A percentile compares a stretch with the other conserved stretches of the same genome.
These are phyloP conservation scores for Malus domestica DNA, from an alignment of 306 rosid species.

Conservation along the genomic window DNA sequence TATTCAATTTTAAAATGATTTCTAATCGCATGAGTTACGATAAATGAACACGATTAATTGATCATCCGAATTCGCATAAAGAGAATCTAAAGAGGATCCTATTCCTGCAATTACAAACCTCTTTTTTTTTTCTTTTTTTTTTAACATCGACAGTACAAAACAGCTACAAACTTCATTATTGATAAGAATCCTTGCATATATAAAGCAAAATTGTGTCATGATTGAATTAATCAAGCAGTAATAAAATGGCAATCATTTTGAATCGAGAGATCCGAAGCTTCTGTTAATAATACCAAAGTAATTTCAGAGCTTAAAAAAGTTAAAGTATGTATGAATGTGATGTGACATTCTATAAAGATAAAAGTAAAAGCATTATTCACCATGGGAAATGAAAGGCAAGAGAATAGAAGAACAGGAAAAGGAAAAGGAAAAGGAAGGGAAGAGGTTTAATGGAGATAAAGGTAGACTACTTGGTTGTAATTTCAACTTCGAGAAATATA, in stretches of 20 bases:
- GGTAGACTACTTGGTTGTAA: no score
- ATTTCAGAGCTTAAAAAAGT: not conserved
- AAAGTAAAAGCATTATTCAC: not conserved
- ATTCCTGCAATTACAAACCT: no score
- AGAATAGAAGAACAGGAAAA: not conserved
- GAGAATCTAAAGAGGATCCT: rapidly evolving
- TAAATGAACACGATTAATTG: no score
- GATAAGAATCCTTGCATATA: not conserved
- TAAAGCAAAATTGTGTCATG: not conserved
- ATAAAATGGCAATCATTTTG: not conserved
- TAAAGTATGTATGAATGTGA: not conserved
- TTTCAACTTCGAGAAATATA: no score
- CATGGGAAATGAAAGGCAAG: not conserved
- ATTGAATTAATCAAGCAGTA: not conserved
- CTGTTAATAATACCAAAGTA: not conserved
- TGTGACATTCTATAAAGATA: not conserved
- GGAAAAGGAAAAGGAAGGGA: not conserved
- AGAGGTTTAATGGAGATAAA: no score
- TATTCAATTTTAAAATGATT: no score
- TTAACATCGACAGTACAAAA: no score
- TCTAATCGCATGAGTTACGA: rapidly evolving
- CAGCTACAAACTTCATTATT: no score
- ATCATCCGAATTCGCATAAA: rapidly evolving
- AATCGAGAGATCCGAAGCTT: not conserved
- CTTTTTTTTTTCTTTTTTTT: no score